phyloP scores from a whole-genome alignment of 768 basidiomycete species.

The Strobilomyces dryophilus region DNA sequence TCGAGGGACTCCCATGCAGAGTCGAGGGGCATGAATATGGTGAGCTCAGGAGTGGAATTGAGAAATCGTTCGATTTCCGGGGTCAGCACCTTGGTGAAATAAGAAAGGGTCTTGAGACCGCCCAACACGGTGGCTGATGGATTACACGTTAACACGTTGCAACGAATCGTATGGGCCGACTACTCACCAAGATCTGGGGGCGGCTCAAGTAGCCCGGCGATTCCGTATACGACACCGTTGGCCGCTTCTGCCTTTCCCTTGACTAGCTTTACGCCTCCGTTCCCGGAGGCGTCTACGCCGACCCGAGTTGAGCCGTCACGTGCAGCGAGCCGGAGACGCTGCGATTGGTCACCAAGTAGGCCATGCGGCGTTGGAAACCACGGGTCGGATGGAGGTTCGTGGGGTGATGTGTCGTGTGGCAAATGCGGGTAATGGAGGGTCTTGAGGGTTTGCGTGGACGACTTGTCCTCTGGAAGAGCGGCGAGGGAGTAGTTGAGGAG shows the following conservation, averaged over 20 bases:
- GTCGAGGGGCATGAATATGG: conserved; percentile 86
- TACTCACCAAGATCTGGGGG: conserved; percentile 71
- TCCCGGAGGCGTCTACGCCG: conserved; percentile 75
- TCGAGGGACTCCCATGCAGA: conserved; percentile 79
- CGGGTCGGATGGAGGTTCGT: conserved; percentile 67
- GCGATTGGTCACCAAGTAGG: conserved; percentile 74
- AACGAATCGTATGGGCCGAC: not conserved
- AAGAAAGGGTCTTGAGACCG: conserved; percentile 59
- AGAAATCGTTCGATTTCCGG: conserved; percentile 53
- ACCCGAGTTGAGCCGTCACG: conserved; percentile 49
- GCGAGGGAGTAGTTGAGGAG: conserved; percentile 77
- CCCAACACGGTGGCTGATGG: conserved; percentile 56
- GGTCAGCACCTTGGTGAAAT: conserved; percentile 70
- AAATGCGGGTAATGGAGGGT: conserved; percentile 73
- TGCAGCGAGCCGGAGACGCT: conserved; percentile 65
- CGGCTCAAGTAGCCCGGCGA: conserved; percentile 67
- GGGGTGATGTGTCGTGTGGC: conserved; percentile 55
- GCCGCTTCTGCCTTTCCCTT: conserved; percentile 53
- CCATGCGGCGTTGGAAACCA: conserved; percentile 87
- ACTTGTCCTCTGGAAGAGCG: conserved; percentile 37
- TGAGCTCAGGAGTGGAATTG: conserved; percentile 67
- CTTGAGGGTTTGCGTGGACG: conserved; percentile 36
- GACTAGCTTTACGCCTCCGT: conserved; percentile 65
- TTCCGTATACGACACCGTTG: conserved; percentile 78
- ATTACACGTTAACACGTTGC: not conserved